A percentile compares a stretch with the other conserved stretches of the same genome.
These are phyloP conservation scores for Vigna mungo DNA, from an alignment of 306 rosid genomes.

Conservation along the genomic window DNA sequence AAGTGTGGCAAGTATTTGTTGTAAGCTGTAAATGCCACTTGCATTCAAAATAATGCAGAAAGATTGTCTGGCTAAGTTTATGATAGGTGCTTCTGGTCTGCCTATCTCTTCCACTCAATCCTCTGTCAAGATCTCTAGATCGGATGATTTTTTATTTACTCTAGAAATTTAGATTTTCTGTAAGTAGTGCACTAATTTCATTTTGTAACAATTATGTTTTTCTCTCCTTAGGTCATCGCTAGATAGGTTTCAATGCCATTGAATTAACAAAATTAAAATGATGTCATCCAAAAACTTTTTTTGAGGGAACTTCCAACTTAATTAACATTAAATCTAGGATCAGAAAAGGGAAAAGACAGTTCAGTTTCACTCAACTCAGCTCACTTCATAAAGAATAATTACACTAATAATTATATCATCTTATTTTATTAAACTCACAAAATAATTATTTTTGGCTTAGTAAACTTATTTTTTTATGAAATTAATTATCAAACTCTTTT, in stretches of 20 bases:
- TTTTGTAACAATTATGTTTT: constrained; percentile 18
- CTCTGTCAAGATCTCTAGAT: constrained; percentile 43
- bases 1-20: constrained; percentile 52
- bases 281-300: constrained; percentile 6
- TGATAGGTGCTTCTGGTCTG: constrained; percentile 48
- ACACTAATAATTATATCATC: background rate
- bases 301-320: background rate
- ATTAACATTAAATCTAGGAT: background rate
- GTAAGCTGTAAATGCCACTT: constrained; percentile 43
- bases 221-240: constrained; percentile 32
- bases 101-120: constrained; percentile 30
- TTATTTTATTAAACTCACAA: background rate
- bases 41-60: constrained; percentile 55
- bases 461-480: background rate
- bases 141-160: constrained; percentile 24
- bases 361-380: background rate
- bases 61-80: constrained; percentile 43
- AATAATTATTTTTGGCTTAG: background rate
- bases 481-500: too few species aligned
- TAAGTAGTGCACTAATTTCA: constrained; percentile 35
- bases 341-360: background rate
- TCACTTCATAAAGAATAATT: background rate
- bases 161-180: constrained; percentile 44
- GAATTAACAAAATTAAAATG: background rate
- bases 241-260: constrained; percentile 15